These are phyloP conservation scores for Orbilia oligospora DNA, from an alignment of 2,329 filamentous ascomycete species.

Conservation along the genomic window DNA sequence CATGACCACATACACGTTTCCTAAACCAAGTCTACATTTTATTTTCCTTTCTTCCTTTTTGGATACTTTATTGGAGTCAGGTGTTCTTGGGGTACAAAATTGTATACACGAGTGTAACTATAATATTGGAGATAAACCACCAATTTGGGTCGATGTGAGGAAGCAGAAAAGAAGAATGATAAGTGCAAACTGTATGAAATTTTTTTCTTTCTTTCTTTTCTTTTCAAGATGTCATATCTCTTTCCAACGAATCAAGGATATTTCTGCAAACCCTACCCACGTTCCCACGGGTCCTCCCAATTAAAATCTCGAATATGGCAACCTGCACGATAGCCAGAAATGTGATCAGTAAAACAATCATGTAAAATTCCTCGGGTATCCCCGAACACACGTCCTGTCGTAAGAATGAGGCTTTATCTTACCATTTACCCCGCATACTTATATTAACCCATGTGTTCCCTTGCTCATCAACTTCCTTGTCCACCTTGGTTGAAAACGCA, in stretches of 20 bases:
- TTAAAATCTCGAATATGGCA: constrained; percentile 62
- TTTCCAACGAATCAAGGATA: constrained; percentile 12
- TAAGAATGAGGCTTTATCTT: constrained; percentile 65
- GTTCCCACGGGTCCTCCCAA: not conserved
- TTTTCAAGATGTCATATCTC: constrained; percentile 6
- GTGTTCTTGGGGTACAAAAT: constrained; percentile 32
- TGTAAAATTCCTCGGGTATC: constrained; percentile 42
- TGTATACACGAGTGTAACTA: constrained; percentile 23
- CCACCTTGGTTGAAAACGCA: constrained; percentile 88
- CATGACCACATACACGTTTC: not conserved
- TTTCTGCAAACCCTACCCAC: constrained; percentile 3
- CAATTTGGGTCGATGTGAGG: not conserved
- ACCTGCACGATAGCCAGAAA: constrained; percentile 46
- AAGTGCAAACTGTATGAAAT: not conserved
- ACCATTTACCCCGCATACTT: constrained; percentile 87
- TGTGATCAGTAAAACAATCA: constrained; percentile 29
- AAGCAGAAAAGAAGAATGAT: constrained; percentile 17
- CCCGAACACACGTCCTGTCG: constrained; percentile 35
- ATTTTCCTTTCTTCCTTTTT: constrained; percentile 1
- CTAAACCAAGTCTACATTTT: not conserved
- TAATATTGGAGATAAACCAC: not conserved
- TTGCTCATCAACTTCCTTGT: constrained; percentile 90
- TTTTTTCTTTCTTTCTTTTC: not conserved
- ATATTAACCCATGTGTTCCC: constrained; percentile 88
- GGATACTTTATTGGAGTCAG: constrained; percentile 6